Conservation (phyloP, 768 basidiomycete species). For the Psilocybe subaeruginosa region DNA sequence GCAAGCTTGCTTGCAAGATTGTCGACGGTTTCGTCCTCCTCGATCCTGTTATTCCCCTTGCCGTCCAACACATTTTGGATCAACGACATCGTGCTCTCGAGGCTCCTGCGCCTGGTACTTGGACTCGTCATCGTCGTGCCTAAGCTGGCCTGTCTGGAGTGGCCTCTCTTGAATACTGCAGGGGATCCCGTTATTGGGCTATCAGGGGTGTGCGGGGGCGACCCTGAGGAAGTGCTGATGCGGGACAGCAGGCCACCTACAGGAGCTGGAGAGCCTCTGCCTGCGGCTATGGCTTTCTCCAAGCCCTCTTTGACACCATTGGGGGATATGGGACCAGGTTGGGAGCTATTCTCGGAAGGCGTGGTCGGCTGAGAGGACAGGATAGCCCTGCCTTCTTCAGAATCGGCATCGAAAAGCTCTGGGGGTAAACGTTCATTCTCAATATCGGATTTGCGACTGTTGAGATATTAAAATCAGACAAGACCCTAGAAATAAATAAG, state of each 20-base stretch:
- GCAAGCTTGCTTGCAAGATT: conserved; percentile 37
- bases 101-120: conserved; percentile 85
- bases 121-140: conserved; percentile 97
- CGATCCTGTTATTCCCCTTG: conserved; percentile 34
- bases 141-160: conserved; percentile 77
- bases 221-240: conserved; percentile 33
- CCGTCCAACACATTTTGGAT: conserved; percentile 94
- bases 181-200: conserved; percentile 45
- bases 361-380: conserved; percentile 57
- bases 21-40: conserved; percentile 42
- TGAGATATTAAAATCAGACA: not conserved
- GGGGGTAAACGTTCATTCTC: conserved; percentile 99
- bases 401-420: conserved; percentile 84
- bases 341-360: conserved; percentile 48
- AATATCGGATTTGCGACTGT: conserved; percentile 94
- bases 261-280: conserved; percentile 22
- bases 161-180: conserved; percentile 68
- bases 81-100: conserved; percentile 95
- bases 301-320: conserved; percentile 50
- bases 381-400: conserved; percentile 71
- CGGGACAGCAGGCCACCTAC: conserved; percentile 26
- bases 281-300: conserved; percentile 38
- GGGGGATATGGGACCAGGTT: conserved; percentile 44
- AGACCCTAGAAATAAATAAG: not conserved
- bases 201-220: conserved; percentile 37